Conservation (phyloP, 1,139 yeast species). For the Scheffersomyces insectosa region DNA sequence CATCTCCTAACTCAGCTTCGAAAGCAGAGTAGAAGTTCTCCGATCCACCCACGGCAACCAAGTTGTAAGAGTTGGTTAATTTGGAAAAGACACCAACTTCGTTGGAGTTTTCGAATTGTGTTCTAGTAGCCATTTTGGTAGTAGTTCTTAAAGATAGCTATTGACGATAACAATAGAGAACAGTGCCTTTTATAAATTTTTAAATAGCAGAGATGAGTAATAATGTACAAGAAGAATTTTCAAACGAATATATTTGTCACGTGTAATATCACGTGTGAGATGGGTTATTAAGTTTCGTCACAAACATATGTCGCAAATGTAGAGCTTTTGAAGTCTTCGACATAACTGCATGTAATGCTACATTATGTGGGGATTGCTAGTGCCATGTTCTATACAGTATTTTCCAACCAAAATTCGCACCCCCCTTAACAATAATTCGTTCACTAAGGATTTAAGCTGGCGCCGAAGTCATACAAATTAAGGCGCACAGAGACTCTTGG, state of each 20-base stretch:
- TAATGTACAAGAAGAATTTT: not conserved
- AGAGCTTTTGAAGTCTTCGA: too few species aligned
- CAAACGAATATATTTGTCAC: not conserved
- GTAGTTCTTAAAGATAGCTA: constrained; percentile 1
- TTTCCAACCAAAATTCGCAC: too few species aligned
- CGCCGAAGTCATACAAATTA: too few species aligned
- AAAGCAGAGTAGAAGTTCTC: constrained; percentile 97
- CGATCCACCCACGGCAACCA: constrained; percentile 97
- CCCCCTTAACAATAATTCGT: too few species aligned
- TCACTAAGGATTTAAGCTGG: too few species aligned
- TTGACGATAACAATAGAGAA: not conserved
- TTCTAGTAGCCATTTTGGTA: constrained; percentile 46
- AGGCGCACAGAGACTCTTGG: too few species aligned
- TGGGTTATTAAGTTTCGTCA: too few species aligned
- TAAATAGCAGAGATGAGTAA: constrained; percentile 10
- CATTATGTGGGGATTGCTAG: too few species aligned
- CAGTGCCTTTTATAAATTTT: not conserved
- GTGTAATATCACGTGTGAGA: not conserved
- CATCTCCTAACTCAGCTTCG: constrained; percentile 96
- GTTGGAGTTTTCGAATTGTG: constrained; percentile 92
- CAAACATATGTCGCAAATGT: too few species aligned
- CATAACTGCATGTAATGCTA: too few species aligned
- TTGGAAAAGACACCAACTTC: constrained; percentile 98
- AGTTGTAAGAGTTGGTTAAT: constrained; percentile 92
- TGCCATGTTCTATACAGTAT: too few species aligned